phyloP scores from a whole-genome alignment of 2,329 filamentous ascomycete genomes.

The Sporothrix variecibatus region DNA sequence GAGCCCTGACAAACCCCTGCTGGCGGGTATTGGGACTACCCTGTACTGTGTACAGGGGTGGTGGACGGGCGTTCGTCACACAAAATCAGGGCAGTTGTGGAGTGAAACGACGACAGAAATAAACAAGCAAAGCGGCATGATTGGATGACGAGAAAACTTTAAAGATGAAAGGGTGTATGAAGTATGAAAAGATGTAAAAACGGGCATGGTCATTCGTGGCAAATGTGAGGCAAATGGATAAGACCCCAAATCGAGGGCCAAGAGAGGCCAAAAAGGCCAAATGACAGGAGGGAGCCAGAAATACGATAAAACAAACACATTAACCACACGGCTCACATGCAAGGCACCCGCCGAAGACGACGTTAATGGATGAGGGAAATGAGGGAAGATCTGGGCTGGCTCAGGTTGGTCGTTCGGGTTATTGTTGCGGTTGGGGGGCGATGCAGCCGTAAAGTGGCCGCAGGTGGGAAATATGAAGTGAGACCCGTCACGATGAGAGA shows the following conservation, averaged over 20 bases:
- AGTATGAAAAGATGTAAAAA: neutral
- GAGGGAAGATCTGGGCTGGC: neutral
- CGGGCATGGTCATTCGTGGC: neutral
- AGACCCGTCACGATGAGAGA: neutral
- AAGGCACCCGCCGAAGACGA: conserved; percentile 5
- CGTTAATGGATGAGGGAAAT: neutral
- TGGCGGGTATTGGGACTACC: neutral
- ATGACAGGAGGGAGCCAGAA: neutral
- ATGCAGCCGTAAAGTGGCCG: neutral
- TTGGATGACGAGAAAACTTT: neutral
- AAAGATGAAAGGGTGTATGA: neutral
- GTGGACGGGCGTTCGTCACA: neutral
- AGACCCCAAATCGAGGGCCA: neutral
- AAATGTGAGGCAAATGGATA: neutral
- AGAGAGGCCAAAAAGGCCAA: neutral
- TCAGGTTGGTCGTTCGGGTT: neutral
- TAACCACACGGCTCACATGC: neutral
- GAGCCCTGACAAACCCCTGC: neutral
- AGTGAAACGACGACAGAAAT: neutral
- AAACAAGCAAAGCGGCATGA: neutral
- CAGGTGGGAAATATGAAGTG: neutral
- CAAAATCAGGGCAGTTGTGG: neutral
- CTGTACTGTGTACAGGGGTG: neutral
- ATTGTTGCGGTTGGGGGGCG: neutral
- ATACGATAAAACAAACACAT: neutral